Base-by-base conservation (phyloP, 75 land plant species). In the Adiantum capillusveneris region DNA sequence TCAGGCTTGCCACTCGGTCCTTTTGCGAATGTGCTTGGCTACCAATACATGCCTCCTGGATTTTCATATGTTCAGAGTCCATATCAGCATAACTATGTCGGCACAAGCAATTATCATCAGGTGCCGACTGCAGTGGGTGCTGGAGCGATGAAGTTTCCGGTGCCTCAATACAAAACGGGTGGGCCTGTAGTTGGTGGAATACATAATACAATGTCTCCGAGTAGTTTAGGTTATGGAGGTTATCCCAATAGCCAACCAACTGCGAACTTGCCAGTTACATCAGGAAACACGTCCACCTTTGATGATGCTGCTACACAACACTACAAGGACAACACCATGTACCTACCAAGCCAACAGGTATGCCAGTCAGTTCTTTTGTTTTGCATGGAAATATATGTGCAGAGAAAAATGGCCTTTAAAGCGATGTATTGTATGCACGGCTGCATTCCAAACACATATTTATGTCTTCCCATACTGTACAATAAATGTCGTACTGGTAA, bases 261-360 rank as follows among this genome's bases (percentile, higher is more conserved):
- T 25, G 27, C 70, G 48, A 83, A 79, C 60, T 76, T 75, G 1
- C 56, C 77, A 1, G 67, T 78, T 41, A 73, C 80, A 29, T 56
- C 82, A 29, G 73, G 81, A 49, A 77, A 83, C 48, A 37, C 81
- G 12, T 29, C 84, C 2, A 74, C 79, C 26, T 89, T 82, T 67
- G 96, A 90, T 37, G 90, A 83, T 53, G 70, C 68, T 59, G 25
- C 63, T n/a, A 56, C 67, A 45, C 75, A 81, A 48, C 96, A 85
- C 21, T 90, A 78, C 79, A 90, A 90, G 64, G 89, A 82, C 30
- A 67, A 19, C 29, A 77, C 43, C 31, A 75, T 80, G 29, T 80
- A 80, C 59, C 43, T 85, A 11, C 65, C 85, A 1, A 76, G 72
- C 41, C 94, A 77, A 56, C 96, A 90, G 90, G 89, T 83, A 62